These are phyloP conservation scores for Metschnikowia gelsemii DNA, from an alignment of 805 yeast species.

Conservation along the genomic window DNA sequence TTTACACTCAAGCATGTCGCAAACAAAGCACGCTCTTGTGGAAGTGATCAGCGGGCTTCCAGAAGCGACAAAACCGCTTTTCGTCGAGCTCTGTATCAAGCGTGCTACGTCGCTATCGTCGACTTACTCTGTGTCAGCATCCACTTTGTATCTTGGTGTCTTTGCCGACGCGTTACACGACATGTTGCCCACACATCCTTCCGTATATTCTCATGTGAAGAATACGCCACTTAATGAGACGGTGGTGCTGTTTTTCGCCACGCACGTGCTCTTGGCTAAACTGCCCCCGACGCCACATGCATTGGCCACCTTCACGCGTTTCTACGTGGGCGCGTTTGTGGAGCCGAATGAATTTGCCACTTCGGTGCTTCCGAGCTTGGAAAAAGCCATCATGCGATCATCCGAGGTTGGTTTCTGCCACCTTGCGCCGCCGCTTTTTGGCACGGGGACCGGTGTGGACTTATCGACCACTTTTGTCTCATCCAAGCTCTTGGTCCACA, in stretches of 20 bases:
- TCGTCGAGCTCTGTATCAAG: constrained; percentile 6
- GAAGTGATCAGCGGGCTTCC: constrained; percentile 7
- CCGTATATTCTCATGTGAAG: constrained; percentile 19
- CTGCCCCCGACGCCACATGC: constrained; percentile 35
- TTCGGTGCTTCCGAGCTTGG: constrained; percentile 57
- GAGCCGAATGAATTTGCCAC: constrained; percentile 35
- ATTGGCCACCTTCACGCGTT: constrained; percentile 37
- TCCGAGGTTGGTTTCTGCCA: constrained; percentile 67
- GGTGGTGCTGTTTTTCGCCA: constrained; percentile 29
- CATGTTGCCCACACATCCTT: constrained; percentile 28
- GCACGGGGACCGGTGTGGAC: constrained; percentile 31
- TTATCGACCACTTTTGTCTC: constrained; percentile 37
- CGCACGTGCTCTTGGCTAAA: constrained; percentile 48
- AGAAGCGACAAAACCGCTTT: constrained; percentile 1
- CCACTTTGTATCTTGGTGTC: constrained; percentile 26
- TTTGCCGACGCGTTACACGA: constrained; percentile 25
- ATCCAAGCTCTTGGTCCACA: constrained; percentile 49
- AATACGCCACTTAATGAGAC: constrained; percentile 8
- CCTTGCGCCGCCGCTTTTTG: constrained; percentile 52
- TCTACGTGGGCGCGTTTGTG: constrained; percentile 46
- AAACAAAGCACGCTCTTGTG: constrained; percentile 28
- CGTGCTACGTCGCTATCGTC: constrained; percentile 2
- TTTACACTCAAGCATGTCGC: constrained; percentile 28
- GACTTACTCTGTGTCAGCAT: constrained; percentile 9
- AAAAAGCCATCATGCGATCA: constrained; percentile 73